phyloP scores from a whole-genome alignment of 352 stramenopile genomes.

The Pythium phragmitis region DNA sequence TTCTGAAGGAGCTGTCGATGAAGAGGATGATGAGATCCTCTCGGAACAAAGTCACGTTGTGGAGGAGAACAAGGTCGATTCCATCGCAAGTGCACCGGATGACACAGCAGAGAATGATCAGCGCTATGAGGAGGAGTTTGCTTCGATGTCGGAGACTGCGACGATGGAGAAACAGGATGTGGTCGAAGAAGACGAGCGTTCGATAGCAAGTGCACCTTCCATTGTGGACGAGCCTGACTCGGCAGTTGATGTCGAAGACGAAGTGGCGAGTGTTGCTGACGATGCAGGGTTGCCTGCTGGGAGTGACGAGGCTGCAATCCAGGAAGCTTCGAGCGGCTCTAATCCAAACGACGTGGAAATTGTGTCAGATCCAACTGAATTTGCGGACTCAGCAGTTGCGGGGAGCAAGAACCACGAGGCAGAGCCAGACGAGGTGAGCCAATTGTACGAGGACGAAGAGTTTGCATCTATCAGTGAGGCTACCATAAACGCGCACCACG shows the following conservation, averaged over 20 bases:
- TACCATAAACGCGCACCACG: neutral
- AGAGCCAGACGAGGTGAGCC: constrained; percentile 3
- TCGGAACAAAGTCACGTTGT: constrained; percentile 1
- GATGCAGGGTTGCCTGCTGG: constrained; percentile 31
- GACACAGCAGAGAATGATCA: neutral
- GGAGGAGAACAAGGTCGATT: neutral
- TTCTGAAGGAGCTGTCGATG: neutral
- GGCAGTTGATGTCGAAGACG: neutral
- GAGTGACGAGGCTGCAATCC: neutral
- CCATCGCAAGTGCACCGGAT: neutral
- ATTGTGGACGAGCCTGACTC: neutral
- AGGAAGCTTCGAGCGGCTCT: neutral
- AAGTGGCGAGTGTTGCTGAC: neutral
- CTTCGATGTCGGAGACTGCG: constrained; percentile 27
- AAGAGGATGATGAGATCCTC: constrained; percentile 6
- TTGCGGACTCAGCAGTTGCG: neutral
- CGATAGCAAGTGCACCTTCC: constrained; percentile 5
- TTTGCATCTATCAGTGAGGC: constrained; percentile 35
- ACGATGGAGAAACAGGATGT: constrained; percentile 5
- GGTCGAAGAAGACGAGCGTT: constrained; percentile 1
- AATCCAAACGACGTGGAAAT: neutral
- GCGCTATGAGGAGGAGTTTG: constrained; percentile 38
- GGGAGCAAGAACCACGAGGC: neutral
- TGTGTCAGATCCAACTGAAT: neutral
- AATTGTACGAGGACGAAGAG: constrained; percentile 33